A percentile compares a stretch with the other conserved stretches of the same genome.
Conservation (phyloP, 306 rosid species). For the Prunus davidiana region DNA sequence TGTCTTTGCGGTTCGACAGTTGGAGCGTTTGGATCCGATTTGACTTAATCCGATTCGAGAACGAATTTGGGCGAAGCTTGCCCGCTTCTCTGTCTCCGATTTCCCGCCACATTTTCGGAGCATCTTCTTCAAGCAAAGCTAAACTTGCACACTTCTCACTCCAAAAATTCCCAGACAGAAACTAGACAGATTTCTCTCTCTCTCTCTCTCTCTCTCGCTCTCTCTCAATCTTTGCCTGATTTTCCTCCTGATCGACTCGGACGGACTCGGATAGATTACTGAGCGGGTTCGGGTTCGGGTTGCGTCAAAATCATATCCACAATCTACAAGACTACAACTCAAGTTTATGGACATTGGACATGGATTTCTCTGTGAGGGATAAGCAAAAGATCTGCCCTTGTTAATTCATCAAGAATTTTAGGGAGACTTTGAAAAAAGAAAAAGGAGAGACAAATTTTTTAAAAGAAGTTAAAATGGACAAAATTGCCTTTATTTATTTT, state of each 20-base stretch:
- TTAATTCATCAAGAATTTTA: too few species aligned
- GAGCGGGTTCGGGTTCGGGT: background rate
- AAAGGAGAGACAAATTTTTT: too few species aligned
- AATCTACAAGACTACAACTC: too few species aligned
- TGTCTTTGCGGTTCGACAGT: constrained; percentile 68
- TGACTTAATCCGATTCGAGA: constrained; percentile 70
- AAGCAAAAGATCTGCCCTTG: too few species aligned
- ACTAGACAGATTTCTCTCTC: background rate
- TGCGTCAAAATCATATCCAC: too few species aligned
- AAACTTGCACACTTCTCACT: background rate
- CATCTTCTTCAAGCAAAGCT: constrained; percentile 49
- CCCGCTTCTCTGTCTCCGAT: constrained; percentile 92
- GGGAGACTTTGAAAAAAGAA: too few species aligned
- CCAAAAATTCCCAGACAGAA: background rate
- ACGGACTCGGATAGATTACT: background rate
- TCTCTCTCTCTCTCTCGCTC: background rate
- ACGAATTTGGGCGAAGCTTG: constrained; percentile 45
- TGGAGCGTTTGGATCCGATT: constrained; percentile 52
- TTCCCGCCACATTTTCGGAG: constrained; percentile 83
- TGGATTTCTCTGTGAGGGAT: too few species aligned
- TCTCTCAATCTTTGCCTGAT: background rate
- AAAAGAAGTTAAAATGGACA: too few species aligned
- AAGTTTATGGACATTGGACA: too few species aligned
- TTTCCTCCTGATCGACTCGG: background rate
- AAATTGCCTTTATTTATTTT: too few species aligned